Percentiles rank a stretch among this genome's conserved stretches.
Conservation (phyloP, 2,329 filamentous ascomycete genomes). For the Sporothrix schenckii region DNA sequence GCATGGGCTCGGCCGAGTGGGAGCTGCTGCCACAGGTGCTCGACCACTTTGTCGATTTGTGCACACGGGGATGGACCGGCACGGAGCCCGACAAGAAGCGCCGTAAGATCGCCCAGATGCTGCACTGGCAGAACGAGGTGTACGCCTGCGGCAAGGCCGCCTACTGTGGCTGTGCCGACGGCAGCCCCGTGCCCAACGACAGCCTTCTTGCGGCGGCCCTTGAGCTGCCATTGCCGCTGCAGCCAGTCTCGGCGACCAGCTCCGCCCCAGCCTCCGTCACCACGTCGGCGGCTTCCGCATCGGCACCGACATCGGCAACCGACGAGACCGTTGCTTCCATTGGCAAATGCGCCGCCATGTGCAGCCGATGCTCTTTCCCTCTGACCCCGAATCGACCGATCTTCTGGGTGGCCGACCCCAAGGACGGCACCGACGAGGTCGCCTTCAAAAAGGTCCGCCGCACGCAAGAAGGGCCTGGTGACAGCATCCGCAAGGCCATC, state of each 20-base stretch:
- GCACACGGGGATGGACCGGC: constrained; percentile 33
- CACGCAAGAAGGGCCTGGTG: constrained; percentile 17
- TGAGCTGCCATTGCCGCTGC: neutral
- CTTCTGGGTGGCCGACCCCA: constrained; percentile 19
- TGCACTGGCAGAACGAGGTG: constrained; percentile 57
- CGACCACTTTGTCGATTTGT: constrained; percentile 12
- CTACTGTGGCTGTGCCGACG: constrained; percentile 42
- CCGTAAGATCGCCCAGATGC: constrained; percentile 46
- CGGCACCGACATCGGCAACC: neutral
- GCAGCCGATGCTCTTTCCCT: constrained; percentile 22
- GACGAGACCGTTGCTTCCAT: neutral
- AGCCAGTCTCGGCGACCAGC: neutral
- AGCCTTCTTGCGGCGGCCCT: constrained; percentile 2
- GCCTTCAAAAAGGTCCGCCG: constrained; percentile 10
- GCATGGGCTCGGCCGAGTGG: neutral
- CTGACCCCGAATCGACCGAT: constrained; percentile 29
- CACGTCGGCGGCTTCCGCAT: neutral
- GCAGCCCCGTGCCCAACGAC: constrained; percentile 15
- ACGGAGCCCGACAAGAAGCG: constrained; percentile 32
- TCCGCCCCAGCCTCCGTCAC: neutral
- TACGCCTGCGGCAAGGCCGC: constrained; percentile 41
- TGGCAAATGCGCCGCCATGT: neutral
- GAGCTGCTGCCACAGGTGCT: constrained; percentile 29
- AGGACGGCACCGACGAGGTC: constrained; percentile 8
- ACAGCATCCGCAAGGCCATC: constrained; percentile 29